Evolutionary conservation across 768 basidiomycete genomes (phyloP).

Genomic region (Suillus sp.): DNA sequence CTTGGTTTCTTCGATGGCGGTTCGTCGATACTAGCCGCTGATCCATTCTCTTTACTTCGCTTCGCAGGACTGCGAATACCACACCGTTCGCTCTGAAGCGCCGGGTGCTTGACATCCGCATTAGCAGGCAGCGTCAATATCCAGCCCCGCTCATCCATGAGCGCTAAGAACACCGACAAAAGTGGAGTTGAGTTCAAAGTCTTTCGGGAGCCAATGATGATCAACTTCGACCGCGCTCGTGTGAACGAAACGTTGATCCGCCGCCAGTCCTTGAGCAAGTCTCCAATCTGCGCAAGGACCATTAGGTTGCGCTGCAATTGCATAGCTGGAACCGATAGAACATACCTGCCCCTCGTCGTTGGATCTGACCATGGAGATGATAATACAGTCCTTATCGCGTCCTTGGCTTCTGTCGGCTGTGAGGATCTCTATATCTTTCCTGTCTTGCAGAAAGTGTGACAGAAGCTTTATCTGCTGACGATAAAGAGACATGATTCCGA

Average conservation of each 20-base stretch:
- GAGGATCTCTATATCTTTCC: conserved; percentile 72
- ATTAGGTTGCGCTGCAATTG: neutral
- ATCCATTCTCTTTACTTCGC: conserved; percentile 7
- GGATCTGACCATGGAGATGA: conserved; percentile 90
- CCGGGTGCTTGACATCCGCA: conserved; percentile 56
- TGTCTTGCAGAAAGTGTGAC: conserved; percentile 57
- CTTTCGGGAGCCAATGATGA: conserved; percentile 85
- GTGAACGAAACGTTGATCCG: conserved; percentile 97
- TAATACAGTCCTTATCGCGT: conserved; percentile 91
- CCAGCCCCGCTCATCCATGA: conserved; percentile 79
- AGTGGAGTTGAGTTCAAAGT: conserved; percentile 69
- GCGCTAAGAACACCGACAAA: conserved; percentile 70
- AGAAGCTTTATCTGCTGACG: conserved; percentile 95
- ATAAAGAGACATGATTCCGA: conserved; percentile 91
- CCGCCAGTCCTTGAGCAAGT: conserved; percentile 94
- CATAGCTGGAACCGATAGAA: conserved; percentile 13
- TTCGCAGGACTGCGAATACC: conserved; percentile 16
- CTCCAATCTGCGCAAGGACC: conserved; percentile 66
- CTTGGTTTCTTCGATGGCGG: conserved; percentile 40
- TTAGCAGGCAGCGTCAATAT: conserved; percentile 56
- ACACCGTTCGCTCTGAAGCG: conserved; percentile 28
- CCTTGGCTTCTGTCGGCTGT: conserved; percentile 96
- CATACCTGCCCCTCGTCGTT: conserved; percentile 77
- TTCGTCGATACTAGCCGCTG: conserved; percentile 14
- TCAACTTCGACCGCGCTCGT: conserved; percentile 84